Conservation (phyloP, 306 rosid species). For the Vigna reflexopilosa region DNA sequence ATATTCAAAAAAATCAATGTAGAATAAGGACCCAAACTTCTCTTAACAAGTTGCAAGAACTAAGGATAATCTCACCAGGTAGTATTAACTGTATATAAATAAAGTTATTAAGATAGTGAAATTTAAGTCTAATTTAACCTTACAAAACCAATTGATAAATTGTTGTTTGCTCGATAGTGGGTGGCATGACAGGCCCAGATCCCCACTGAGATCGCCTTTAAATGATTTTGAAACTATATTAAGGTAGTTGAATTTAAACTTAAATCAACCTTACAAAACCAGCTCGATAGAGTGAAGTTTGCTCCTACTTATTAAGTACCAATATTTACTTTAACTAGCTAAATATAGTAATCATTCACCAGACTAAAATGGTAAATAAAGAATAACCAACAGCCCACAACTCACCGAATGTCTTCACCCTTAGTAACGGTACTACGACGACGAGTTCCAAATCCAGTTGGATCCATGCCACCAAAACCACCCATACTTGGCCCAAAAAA, state of each 20-base stretch:
- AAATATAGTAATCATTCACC: conserved; percentile 35
- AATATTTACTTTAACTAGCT: conserved; percentile 17
- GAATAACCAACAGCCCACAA: conserved; percentile 34
- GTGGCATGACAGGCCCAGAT: too few species aligned
- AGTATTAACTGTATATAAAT: too few species aligned
- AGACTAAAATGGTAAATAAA: conserved; percentile 14
- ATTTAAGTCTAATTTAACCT: too few species aligned
- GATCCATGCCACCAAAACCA: conserved; percentile 85
- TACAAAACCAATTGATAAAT: too few species aligned
- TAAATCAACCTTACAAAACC: too few species aligned
- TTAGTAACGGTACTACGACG: conserved; percentile 89
- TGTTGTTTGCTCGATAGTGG: too few species aligned
- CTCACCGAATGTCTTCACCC: conserved; percentile 98
- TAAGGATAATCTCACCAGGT: too few species aligned
- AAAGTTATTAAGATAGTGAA: too few species aligned
- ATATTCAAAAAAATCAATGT: conserved; percentile 21
- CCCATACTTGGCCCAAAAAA: conserved; percentile 91
- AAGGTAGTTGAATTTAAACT: too few species aligned
- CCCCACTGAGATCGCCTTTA: too few species aligned
- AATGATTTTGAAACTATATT: too few species aligned
- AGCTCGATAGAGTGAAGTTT: too few species aligned
- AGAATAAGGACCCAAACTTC: conserved; percentile 1
- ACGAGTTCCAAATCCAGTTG: conserved; percentile 78
- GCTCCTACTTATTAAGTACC: background rate
- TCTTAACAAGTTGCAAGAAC: background rate